These are phyloP conservation scores for Tephrocybe sp. DNA, from an alignment of 768 basidiomycete genomes.

Conservation along the genomic window DNA sequence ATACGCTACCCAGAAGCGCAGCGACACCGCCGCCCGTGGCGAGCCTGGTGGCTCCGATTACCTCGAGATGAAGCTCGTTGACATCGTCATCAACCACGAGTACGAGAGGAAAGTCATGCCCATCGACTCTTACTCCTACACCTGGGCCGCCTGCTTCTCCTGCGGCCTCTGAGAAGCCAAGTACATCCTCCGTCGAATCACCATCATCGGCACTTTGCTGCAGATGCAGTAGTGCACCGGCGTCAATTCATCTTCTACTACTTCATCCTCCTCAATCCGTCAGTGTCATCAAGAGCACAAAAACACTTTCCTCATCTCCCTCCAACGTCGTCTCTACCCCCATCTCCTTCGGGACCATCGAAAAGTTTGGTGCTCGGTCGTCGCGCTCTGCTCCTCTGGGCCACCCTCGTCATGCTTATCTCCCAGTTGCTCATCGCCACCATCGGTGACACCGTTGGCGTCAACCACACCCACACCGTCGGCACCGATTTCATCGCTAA, in stretches of 20 bases:
- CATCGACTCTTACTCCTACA: constrained; percentile 19
- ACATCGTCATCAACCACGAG: constrained; percentile 36
- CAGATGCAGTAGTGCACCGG: neutral
- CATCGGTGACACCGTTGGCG: constrained; percentile 51
- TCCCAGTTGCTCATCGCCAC: constrained; percentile 80
- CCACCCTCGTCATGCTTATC: constrained; percentile 80
- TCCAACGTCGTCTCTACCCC: constrained; percentile 78
- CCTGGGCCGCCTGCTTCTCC: constrained; percentile 52
- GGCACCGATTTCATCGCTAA: constrained; percentile 13
- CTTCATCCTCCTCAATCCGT: constrained; percentile 61
- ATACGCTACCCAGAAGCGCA: too few relatives aligned
- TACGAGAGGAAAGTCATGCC: constrained; percentile 48
- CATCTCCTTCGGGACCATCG: constrained; percentile 79
- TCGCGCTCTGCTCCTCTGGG: constrained; percentile 72
- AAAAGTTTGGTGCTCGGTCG: constrained; percentile 84
- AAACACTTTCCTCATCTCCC: constrained; percentile 57
- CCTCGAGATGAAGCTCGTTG: too few relatives aligned
- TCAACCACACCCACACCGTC: too few relatives aligned
- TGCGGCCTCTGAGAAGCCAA: constrained; percentile 32
- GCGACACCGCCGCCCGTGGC: too few relatives aligned
- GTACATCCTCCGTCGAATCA: constrained; percentile 58
- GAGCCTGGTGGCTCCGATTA: too few relatives aligned
- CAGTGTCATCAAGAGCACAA: constrained; percentile 40
- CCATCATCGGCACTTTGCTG: constrained; percentile 55
- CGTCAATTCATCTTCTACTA: constrained; percentile 75